Percentiles rank a stretch among this genome's conserved stretches.
phyloP scores from a whole-genome alignment of 2,329 filamentous ascomycete species.

The Neofusicoccum parvum region DNA sequence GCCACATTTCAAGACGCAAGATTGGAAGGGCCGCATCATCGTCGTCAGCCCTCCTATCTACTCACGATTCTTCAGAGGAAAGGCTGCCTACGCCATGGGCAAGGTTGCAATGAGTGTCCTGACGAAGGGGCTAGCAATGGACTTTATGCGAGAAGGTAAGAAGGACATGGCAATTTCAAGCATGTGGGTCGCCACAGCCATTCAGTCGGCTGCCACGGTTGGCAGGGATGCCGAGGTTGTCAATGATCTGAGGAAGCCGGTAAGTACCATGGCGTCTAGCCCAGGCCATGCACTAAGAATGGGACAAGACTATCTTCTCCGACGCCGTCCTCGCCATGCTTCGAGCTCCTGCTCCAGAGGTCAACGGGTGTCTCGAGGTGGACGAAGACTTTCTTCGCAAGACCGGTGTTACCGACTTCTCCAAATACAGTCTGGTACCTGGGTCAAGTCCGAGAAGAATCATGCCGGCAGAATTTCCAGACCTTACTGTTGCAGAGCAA shows the following conservation, averaged over 20 bases:
- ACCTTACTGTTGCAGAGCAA: slow-evolving; percentile 74
- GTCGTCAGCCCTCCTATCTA: slow-evolving; percentile 86
- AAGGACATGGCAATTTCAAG: slow-evolving; percentile 74
- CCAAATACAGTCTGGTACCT: slow-evolving; percentile 68
- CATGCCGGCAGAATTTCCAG: slow-evolving; percentile 72
- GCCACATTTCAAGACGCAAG: slow-evolving; percentile 62
- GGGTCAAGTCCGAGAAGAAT: slow-evolving; percentile 70
- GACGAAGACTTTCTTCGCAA: slow-evolving; percentile 80
- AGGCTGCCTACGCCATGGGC: slow-evolving; percentile 77
- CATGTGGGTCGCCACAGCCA: slow-evolving; percentile 79
- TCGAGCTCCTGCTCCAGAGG: slow-evolving; percentile 56
- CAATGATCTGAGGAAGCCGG: slow-evolving; percentile 64
- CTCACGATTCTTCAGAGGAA: slow-evolving; percentile 80
- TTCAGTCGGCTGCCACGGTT: slow-evolving; percentile 75
- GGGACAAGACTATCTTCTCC: slow-evolving; percentile 66
- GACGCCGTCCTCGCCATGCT: slow-evolving; percentile 78
- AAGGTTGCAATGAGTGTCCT: slow-evolving; percentile 83
- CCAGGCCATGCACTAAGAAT: slow-evolving; percentile 17
- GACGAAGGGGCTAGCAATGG: slow-evolving; percentile 81
- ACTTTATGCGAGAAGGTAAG: slow-evolving; percentile 68
- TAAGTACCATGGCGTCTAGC: slow-evolving; percentile 28
- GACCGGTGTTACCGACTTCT: slow-evolving; percentile 70
- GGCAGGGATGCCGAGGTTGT: slow-evolving; percentile 49
- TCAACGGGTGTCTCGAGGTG: slow-evolving; percentile 73
- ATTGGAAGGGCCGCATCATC: slow-evolving; percentile 65